Base-by-base conservation (phyloP, 2,329 filamentous ascomycete genomes). In the Beauveria bassiana region DNA sequence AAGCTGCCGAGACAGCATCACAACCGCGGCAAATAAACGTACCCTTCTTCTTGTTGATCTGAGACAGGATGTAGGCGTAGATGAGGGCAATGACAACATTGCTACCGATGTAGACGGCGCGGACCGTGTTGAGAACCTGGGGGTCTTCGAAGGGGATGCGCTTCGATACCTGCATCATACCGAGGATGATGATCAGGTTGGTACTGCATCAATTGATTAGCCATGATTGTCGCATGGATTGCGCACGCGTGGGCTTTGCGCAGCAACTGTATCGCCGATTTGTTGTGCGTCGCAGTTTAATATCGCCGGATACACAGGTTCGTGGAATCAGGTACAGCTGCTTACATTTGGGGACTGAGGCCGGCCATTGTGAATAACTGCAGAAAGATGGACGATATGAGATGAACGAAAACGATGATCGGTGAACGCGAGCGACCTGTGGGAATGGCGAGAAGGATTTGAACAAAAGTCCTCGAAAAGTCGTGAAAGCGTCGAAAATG, bases 31-130 rank as follows among this genome's bases (percentile, higher is more conserved):
- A 49, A 5, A 12, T 40, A 59, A 84, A 64, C 61, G 34, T 82
- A 98, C 95, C 95, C 83, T 96, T 97, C 86, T 98, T 98, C 79
- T 89, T 89, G 81, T 96, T 93, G 77, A 99, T 93, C 79, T 89
- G 82, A 65, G 80, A 73, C 79, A 93, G 88, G 65, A 93, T 88
- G 77, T 92, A 97, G 70, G 95, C 78, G 79, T 96, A 96, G 72
- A 99, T 78, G 63, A 80, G 79, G 66, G 88, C 81, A 71, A 99
- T 98, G 76, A 98, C 83, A 66, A 96, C 65, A 77, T 99, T 86
- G 80, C 82, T 85, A 63, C 75, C 72, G 40, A 82, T 70, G 71
- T 86, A 86, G 65, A 79, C 68, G 52, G 76, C 81, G 68, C 83
- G 83, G 68, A 82, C 79, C 38, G 76, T 69, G 72, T 82, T 85